Evolutionary conservation across 2,329 filamentous ascomycete genomes (phyloP).

Genomic region (Penicillium sp.): DNA sequence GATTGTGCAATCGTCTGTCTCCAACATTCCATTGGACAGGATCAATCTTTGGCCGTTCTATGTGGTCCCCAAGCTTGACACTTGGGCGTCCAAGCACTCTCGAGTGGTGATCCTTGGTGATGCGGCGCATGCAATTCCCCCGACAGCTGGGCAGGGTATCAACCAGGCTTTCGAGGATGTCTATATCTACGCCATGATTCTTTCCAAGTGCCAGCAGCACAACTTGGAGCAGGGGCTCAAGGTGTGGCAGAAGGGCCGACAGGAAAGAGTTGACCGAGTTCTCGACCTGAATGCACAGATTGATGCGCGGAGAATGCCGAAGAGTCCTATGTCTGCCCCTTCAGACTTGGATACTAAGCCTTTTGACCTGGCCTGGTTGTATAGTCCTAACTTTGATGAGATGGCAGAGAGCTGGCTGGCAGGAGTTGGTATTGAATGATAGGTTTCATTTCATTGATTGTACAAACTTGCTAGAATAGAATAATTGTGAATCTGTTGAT

Average conservation of each 20-base stretch:
- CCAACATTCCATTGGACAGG: constrained; percentile 43
- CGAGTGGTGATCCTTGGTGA: constrained; percentile 62
- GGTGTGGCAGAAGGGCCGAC: constrained; percentile 58
- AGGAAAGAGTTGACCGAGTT: constrained; percentile 56
- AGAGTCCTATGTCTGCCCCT: constrained; percentile 12
- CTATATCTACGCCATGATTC: constrained; percentile 53
- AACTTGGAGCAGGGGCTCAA: constrained; percentile 39
- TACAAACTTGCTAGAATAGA: not conserved
- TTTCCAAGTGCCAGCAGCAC: constrained; percentile 30
- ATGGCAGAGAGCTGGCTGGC: constrained; percentile 42
- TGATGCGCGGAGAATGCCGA: constrained; percentile 55
- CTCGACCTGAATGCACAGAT: constrained; percentile 57
- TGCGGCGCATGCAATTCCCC: constrained; percentile 67
- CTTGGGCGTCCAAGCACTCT: constrained; percentile 49
- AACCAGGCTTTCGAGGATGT: constrained; percentile 64
- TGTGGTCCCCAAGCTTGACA: constrained; percentile 54
- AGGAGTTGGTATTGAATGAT: not conserved
- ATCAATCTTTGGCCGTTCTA: constrained; percentile 60
- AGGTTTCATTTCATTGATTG: not conserved
- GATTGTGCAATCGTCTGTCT: constrained; percentile 47
- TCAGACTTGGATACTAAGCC: constrained; percentile 33
- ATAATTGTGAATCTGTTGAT: not conserved
- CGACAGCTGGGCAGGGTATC: constrained; percentile 65
- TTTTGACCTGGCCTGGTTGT: constrained; percentile 54
- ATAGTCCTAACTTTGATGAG: constrained; percentile 47